Percentiles rank a stretch among this genome's conserved stretches.
These are phyloP conservation scores for Croton laevigatus DNA, from an alignment of 441 rosid genomes.

Conservation along the genomic window DNA sequence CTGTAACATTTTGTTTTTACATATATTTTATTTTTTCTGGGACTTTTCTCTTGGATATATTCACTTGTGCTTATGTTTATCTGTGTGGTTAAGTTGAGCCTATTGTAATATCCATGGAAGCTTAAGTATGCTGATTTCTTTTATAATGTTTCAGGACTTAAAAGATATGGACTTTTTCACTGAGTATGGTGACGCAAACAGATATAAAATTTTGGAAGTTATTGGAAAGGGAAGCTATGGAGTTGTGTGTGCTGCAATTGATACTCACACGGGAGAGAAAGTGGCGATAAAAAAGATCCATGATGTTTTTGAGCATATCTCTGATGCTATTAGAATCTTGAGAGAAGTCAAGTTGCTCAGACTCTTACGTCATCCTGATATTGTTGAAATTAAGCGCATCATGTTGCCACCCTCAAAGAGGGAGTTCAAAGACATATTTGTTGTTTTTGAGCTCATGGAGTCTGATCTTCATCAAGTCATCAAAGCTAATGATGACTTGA, in stretches of 20 bases:
- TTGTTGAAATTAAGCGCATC: conserved; percentile 89
- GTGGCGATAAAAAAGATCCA: conserved; percentile 91
- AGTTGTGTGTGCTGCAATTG: conserved; percentile 93
- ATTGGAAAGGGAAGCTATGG: conserved; percentile 99
- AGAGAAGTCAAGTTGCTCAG: conserved; percentile 91
- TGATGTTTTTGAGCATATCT: conserved; percentile 80
- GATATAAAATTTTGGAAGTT: conserved; percentile 79
- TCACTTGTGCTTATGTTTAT: not conserved
- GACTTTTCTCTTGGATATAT: not conserved
- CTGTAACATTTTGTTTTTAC: not conserved
- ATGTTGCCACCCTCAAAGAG: conserved; percentile 95
- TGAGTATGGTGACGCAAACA: conserved; percentile 92
- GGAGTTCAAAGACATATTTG: conserved; percentile 91
- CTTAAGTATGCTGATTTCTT: not conserved
- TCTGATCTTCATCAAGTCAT: conserved; percentile 99
- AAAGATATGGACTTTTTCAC: conserved; percentile 88
- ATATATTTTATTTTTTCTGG: not conserved
- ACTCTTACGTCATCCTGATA: conserved; percentile 87
- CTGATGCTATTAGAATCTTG: conserved; percentile 84
- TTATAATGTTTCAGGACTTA: conserved; percentile 48
- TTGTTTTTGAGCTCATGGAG: conserved; percentile 99
- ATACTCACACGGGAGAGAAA: conserved; percentile 86
- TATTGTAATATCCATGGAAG: not conserved
- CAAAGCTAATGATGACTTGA: conserved; percentile 96
- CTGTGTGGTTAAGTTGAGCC: not conserved